phyloP scores from a whole-genome alignment of 2,329 filamentous ascomycete species.

The Metarhizium humberi region DNA sequence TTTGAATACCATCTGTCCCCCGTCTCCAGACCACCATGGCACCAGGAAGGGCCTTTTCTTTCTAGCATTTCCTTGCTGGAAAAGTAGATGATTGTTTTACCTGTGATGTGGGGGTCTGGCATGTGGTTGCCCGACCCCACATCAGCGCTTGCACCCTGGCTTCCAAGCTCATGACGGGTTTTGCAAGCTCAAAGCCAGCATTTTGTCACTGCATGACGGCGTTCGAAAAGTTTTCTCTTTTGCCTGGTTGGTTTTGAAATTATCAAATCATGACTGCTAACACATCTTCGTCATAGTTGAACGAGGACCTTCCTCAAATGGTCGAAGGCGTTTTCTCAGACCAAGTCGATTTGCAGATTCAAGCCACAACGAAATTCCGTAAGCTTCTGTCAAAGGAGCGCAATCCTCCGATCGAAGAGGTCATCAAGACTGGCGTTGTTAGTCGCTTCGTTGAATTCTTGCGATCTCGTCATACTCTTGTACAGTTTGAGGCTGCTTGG shows the following conservation, averaged over 20 bases:
- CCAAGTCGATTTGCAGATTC: constrained; percentile 94
- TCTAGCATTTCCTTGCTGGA: neutral
- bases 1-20: neutral
- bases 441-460: constrained; percentile 97
- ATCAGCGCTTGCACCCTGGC: constrained; percentile 16
- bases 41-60: neutral
- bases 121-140: constrained; percentile 21
- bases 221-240: neutral
- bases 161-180: constrained; percentile 6
- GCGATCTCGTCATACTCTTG: constrained; percentile 91
- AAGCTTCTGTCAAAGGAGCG: constrained; percentile 98
- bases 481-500: constrained; percentile 99
- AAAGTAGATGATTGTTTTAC: constrained; percentile 8
- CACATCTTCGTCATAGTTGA: constrained; percentile 51
- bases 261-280: neutral
- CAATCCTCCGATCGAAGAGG: constrained; percentile 97
- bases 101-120: constrained; percentile 23
- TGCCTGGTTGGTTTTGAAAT: neutral
- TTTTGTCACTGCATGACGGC: neutral
- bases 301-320: constrained; percentile 97
- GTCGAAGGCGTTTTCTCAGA: constrained; percentile 97
- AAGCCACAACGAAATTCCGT: constrained; percentile 95
- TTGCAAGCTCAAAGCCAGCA: constrained; percentile 7
- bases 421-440: constrained; percentile 98
- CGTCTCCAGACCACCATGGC: neutral